Evolutionary conservation across 192 early-diverging fungal genomes (phyloP), one percentile per base, ranked within the genome.

Genomic region (Linnemannia zychae): DNA sequence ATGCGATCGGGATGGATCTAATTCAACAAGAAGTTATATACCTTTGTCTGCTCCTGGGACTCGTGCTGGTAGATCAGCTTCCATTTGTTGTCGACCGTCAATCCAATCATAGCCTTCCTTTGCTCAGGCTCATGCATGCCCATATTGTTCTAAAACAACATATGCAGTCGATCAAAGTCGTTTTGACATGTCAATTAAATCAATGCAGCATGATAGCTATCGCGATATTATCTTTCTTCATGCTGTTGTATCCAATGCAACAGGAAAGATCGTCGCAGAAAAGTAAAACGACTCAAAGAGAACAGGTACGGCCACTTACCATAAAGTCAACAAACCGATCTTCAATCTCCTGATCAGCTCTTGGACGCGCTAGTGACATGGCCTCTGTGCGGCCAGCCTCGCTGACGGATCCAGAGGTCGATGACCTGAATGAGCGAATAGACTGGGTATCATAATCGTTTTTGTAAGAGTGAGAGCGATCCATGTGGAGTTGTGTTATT

Each of bases 11-110:
- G 33, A 49, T 73, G 6, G n/a, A 40, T 33, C n/a, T 18, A 3
- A 48, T 34, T 36, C 22, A 44, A 38, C 7, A 11, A 4, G 28
- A 13, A 11, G 15, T 24, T 44, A 11, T 20, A 67, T 84, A 84
- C 82, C 53, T 80, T 74, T 31, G 83, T 78, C n/a, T 84, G 82
- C 44, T 90, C 90, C 7, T 81, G 80, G 33, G 89, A 80, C 38
- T 88, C 87, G 38, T 92, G 89, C 48, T 91, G 89, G n/a, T 87
- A 90, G 46, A 92, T 89, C 66, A 92, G 86, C 15, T 90, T 75
- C 90, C 91, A 91, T 48, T 92, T 92, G 67, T 92, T 92, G 20
- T 92, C 91, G 1, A 87, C 84, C 18, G 84, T 66, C 52, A 91
- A 84, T 46, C 83, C 78, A 7, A 84, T 37, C 90, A 91, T 91